Evolutionary conservation across 192 early-diverging fungal genomes (phyloP).

Genomic region (Umbelopsis sp.): DNA sequence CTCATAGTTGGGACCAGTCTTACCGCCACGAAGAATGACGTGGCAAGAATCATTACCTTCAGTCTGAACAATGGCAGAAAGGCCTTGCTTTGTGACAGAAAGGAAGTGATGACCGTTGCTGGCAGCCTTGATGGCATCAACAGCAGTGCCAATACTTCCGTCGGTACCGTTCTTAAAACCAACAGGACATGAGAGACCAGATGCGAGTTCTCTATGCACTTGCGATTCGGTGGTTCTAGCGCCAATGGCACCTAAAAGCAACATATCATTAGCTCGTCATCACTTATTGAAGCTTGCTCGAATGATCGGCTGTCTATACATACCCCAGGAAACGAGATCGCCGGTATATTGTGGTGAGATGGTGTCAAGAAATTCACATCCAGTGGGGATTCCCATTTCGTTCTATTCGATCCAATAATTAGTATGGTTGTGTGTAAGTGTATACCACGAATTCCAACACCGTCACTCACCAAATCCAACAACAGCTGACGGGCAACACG

Average conservation of each 20-base stretch:
- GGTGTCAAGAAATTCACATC: slow-evolving; percentile 79
- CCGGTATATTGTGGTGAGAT: slow-evolving; percentile 84
- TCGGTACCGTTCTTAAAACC: slow-evolving; percentile 89
- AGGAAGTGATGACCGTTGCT: slow-evolving; percentile 75
- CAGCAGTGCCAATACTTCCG: slow-evolving; percentile 78
- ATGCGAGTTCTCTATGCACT: slow-evolving; percentile 81
- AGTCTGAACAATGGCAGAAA: slow-evolving; percentile 81
- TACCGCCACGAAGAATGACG: slow-evolving; percentile 90
- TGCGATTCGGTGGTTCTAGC: slow-evolving; percentile 85
- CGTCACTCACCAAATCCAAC: slow-evolving; percentile 58
- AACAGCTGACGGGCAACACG: slow-evolving; percentile 73
- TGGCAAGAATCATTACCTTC: slow-evolving; percentile 92
- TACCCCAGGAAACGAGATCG: slow-evolving; percentile 75
- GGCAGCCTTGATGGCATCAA: slow-evolving; percentile 93
- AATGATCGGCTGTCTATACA: neutral
- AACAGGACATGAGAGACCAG: slow-evolving; percentile 78
- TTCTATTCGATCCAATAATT: slow-evolving; percentile 35
- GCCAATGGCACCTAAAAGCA: slow-evolving; percentile 65
- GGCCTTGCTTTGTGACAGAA: slow-evolving; percentile 84
- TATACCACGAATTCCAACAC: too few species aligned
- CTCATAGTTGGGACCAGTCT: slow-evolving; percentile 89
- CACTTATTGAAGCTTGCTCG: neutral
- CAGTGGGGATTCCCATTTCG: slow-evolving; percentile 74
- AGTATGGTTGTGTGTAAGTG: too few species aligned
- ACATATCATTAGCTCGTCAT: neutral